These are phyloP conservation scores for Rhododendron simsii DNA, from an alignment of 148 eudicot species.

Conservation along the genomic window DNA sequence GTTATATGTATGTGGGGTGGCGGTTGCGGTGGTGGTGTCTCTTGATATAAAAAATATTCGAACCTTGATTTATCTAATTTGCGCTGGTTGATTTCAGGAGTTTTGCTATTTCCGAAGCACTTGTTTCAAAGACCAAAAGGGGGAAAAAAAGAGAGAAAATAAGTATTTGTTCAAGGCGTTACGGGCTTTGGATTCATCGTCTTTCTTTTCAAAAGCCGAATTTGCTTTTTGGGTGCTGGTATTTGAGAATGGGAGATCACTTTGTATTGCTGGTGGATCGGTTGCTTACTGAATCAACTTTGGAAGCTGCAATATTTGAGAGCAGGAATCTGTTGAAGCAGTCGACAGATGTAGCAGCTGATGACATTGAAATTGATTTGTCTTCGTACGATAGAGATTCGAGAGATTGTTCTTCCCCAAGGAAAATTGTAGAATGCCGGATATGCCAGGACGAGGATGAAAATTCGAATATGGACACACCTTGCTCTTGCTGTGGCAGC, in stretches of 20 bases:
- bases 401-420: conserved; percentile 29
- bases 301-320: conserved; percentile 70
- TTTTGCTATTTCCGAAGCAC: neutral
- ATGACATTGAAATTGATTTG: conserved; percentile 27
- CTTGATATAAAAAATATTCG: neutral
- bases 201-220: neutral
- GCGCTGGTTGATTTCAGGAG: neutral
- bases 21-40: neutral
- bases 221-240: neutral
- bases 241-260: conserved; percentile 83
- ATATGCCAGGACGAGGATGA: conserved; percentile 93
- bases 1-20: neutral
- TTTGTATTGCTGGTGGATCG: conserved; percentile 79
- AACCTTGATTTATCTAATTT: neutral
- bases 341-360: conserved; percentile 15
- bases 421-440: conserved; percentile 84
- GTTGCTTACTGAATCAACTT: conserved; percentile 84
- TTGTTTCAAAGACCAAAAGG: neutral
- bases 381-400: conserved; percentile 21
- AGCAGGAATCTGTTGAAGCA: conserved; percentile 42
- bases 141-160: neutral
- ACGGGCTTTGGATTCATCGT: neutral
- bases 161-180: neutral
- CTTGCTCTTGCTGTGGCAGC: conserved; percentile 96
- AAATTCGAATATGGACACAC: conserved; percentile 81